Conservation (phyloP, 208 protist species). For the Trypanosoma melophagium region DNA sequence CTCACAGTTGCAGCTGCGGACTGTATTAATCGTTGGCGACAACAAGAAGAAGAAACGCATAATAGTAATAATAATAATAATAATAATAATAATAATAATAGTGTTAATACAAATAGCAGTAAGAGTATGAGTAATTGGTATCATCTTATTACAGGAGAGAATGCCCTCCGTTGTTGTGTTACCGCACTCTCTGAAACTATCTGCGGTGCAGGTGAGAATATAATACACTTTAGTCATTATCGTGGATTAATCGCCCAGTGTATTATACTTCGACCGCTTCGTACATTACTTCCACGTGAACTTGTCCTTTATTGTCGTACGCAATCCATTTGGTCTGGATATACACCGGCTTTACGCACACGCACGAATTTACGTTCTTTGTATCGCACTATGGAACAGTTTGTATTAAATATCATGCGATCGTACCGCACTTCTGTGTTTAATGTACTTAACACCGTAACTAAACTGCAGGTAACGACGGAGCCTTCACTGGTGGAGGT, state of each 20-base stretch:
- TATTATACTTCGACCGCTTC: conserved; percentile 63
- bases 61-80: no score
- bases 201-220: conserved; percentile 40
- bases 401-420: conserved; percentile 49
- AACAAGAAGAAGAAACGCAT: no score
- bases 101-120: no score
- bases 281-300: conserved; percentile 65
- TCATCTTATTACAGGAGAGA: conserved; percentile 62
- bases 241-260: conserved; percentile 40
- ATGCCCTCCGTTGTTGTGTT: conserved; percentile 46
- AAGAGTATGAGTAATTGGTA: conserved; percentile 12
- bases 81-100: no score
- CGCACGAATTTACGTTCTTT: conserved; percentile 47
- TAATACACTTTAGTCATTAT: conserved; percentile 43
- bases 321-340: conserved; percentile 41
- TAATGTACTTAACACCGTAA: conserved; percentile 75
- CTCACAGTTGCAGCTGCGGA: conserved; percentile 35
- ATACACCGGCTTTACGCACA: conserved; percentile 61
- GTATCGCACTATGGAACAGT: conserved; percentile 60
- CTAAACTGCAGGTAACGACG: conserved; percentile 40
- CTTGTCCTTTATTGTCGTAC: conserved; percentile 57
- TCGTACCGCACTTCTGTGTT: conserved; percentile 74
- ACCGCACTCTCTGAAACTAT: conserved; percentile 60
- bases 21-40: conserved; percentile 28
- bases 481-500: conserved; percentile 11